phyloP scores from a whole-genome alignment of 257 asterid species.

The Fraxinus excelsior region DNA sequence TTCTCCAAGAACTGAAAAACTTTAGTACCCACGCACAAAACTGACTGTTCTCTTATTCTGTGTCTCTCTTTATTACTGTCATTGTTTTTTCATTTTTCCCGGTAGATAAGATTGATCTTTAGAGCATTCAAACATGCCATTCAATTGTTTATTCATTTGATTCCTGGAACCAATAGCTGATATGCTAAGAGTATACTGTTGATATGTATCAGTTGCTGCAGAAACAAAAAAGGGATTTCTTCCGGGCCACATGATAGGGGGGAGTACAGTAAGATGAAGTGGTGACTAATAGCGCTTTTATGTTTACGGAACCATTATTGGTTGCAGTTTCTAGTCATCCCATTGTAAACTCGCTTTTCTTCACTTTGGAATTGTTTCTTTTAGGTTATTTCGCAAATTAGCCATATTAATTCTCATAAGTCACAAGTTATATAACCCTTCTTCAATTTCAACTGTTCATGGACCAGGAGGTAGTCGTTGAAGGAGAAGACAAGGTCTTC shows the following conservation, averaged over 20 bases:
- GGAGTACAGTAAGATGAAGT: no score
- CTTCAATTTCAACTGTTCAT: constrained; percentile 15
- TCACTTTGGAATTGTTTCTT: neutral
- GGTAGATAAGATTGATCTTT: neutral
- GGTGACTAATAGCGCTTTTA: no score
- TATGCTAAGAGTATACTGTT: constrained; percentile 55
- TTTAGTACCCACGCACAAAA: neutral
- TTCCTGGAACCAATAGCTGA: constrained; percentile 32
- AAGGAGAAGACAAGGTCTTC: constrained; percentile 95
- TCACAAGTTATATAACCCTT: constrained; percentile 4
- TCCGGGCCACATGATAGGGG: no score
- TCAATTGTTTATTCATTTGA: constrained; percentile 22
- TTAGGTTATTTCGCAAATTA: constrained; percentile 6
- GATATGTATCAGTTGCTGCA: constrained; percentile 91
- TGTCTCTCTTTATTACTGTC: neutral
- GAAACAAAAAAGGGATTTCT: constrained; percentile 86
- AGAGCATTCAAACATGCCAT: neutral
- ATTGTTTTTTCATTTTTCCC: neutral
- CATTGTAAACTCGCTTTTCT: no score
- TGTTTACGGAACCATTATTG: no score
- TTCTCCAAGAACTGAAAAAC: neutral
- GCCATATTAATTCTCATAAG: constrained; percentile 1
- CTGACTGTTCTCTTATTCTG: neutral
- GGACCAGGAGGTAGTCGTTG: constrained; percentile 76
- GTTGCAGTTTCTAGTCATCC: no score